These are phyloP conservation scores for Euphorbia schlechtendalii DNA, from an alignment of 441 rosid species.

Conservation along the genomic window DNA sequence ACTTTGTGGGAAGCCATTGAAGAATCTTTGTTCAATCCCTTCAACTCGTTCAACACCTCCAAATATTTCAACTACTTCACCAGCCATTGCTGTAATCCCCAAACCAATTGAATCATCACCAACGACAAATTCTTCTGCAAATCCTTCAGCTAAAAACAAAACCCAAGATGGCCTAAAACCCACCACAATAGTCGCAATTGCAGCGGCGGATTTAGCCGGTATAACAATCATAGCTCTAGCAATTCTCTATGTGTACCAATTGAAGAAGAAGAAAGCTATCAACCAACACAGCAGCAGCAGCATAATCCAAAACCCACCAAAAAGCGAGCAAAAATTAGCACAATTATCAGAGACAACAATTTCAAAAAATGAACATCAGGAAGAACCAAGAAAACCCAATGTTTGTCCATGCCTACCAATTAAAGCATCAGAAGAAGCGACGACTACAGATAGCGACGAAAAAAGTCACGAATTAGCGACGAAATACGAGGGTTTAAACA, in stretches of 20 bases:
- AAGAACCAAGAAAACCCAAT: constrained; percentile 23
- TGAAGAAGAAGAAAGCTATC: constrained; percentile 40
- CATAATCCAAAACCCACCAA: constrained; percentile 9
- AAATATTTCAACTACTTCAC: constrained; percentile 61
- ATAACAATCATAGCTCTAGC: constrained; percentile 48
- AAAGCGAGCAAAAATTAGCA: constrained; percentile 14
- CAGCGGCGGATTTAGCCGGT: constrained; percentile 62
- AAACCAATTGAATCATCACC: constrained; percentile 40
- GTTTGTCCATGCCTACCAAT: constrained; percentile 50
- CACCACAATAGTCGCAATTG: constrained; percentile 49
- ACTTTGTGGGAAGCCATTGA: constrained; percentile 43
- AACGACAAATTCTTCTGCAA: constrained; percentile 16
- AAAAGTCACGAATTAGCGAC: not conserved
- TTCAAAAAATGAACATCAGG: constrained; percentile 22
- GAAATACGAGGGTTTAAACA: constrained; percentile 8
- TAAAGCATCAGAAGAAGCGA: constrained; percentile 36
- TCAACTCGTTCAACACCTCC: constrained; percentile 38
- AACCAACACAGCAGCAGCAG: constrained; percentile 5
- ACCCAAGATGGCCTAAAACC: constrained; percentile 35
- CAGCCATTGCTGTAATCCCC: constrained; percentile 72
- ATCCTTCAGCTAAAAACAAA: constrained; percentile 27
- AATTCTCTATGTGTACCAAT: constrained; percentile 55
- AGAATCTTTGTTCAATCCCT: constrained; percentile 32
- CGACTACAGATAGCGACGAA: constrained; percentile 47
- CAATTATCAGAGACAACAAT: constrained; percentile 19